Conservation (phyloP, 306 rosid genomes). For the Gillenia trifoliata region DNA sequence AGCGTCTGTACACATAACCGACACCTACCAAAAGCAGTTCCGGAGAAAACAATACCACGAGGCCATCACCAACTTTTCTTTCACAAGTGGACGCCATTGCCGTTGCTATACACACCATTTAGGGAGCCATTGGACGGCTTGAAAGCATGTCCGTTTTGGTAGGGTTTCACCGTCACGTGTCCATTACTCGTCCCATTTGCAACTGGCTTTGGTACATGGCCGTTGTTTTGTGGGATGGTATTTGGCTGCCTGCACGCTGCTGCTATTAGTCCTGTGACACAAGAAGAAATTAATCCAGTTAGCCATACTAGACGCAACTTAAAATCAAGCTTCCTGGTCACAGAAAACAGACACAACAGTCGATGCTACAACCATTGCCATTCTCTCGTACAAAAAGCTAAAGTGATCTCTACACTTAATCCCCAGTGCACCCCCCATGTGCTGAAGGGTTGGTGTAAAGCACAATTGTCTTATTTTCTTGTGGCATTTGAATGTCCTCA, state of each 20-base stretch:
- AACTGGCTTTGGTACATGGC: conserved; percentile 24
- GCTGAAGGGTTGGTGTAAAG: background rate
- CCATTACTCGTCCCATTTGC: conserved; percentile 43
- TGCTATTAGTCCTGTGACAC: conserved; percentile 60
- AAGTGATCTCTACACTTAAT: background rate
- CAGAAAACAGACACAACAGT: background rate
- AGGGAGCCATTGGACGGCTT: conserved; percentile 53
- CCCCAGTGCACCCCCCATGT: background rate
- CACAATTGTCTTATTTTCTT: background rate
- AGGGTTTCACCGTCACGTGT: conserved; percentile 35
- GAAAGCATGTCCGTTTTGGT: conserved; percentile 45
- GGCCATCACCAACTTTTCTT: conserved; percentile 23
- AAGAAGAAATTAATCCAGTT: background rate
- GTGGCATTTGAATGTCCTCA: too few species aligned
- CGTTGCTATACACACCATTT: conserved; percentile 56
- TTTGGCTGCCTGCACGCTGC: conserved; percentile 49
- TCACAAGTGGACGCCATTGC: conserved; percentile 52
- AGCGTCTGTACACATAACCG: conserved; percentile 67
- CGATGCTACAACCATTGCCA: background rate
- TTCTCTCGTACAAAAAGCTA: background rate
- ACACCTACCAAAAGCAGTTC: conserved; percentile 42
- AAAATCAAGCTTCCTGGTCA: background rate
- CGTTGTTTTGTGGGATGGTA: conserved; percentile 24
- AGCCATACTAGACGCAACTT: background rate
- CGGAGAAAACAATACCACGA: conserved; percentile 16